Evolutionary conservation across 176 grass and related monocot species (phyloP), one percentile per base, ranked within the genome.

Genomic region (Carex littledalei): DNA sequence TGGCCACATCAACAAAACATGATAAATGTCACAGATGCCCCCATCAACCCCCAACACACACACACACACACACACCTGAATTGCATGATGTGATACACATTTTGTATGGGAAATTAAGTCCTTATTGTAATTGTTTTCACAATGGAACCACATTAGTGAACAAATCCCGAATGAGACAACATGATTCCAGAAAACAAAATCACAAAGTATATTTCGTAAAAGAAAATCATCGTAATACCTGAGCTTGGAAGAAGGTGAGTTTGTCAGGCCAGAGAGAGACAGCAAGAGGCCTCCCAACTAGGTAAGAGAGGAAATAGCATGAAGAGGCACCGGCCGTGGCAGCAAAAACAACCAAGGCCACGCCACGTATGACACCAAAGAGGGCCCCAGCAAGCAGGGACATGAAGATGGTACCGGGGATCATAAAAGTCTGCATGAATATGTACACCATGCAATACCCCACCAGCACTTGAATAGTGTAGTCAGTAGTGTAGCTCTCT

Each of bases 361-460:
- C 55, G 0, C 96, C 93, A 24, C 54, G 90, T 45, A 95, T 83
- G 84, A 92, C 88, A 66, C 93, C 96, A 81, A 99, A 99, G 0
- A 99, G 88, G 56, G 96, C 85, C 22, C 96, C 96, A 5, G 96
- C 96, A 62, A 99, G 93, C n/a, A 99, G 55, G 58, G 96, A 95
- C 93, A 99, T 94, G 84, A 99, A 99, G 82, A 99, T 99, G 60
- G 96, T 99, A 78, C 96, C 96, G 18, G 96, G 89, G 66, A 90
- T 90, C 89, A 90, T 90, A 85, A 99, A 99, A 71, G 96, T 99
- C 89, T 99, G 96, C 96, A 99, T 99, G 89, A 95, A 99, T 72
- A 99, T 92, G 87, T 99, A 99, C 35, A 99, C 93, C 16, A 86
- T 81, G 58, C 93, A 95, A 68, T 99, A 99, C 64, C 96, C 91